Evolutionary conservation across 345 rosid species (phyloP).

Genomic region (Barbarea vulgaris): DNA sequence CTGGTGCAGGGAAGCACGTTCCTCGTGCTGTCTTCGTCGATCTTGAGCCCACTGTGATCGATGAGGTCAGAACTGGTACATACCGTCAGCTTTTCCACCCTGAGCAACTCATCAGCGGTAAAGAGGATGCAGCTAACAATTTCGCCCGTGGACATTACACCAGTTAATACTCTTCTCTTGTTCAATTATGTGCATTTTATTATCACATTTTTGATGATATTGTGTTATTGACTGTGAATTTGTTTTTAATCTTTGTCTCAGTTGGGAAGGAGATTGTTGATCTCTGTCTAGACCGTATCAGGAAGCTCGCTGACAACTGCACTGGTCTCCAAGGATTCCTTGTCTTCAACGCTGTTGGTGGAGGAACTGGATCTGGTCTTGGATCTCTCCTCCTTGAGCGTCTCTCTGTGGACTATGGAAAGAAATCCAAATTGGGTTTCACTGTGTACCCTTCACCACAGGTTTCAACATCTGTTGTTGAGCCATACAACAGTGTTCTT

Average conservation of each 20-base stretch:
- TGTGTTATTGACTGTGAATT: slow-evolving; percentile 13
- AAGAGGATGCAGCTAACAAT: slow-evolving; percentile 93
- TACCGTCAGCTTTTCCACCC: slow-evolving; percentile 91
- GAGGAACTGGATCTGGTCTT: slow-evolving; percentile 87
- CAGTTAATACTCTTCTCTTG: slow-evolving; percentile 40
- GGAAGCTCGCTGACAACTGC: slow-evolving; percentile 84
- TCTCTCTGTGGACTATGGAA: slow-evolving; percentile 85
- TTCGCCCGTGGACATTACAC: slow-evolving; percentile 95
- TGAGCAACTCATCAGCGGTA: slow-evolving; percentile 90
- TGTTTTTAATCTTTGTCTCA: slow-evolving; percentile 19
- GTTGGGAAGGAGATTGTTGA: slow-evolving; percentile 91
- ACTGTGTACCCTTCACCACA: slow-evolving; percentile 81
- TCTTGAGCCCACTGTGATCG: slow-evolving; percentile 86
- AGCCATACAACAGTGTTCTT: slow-evolving; percentile 55
- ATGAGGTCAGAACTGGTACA: slow-evolving; percentile 74
- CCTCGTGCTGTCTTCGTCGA: slow-evolving; percentile 86
- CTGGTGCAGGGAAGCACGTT: slow-evolving; percentile 87
- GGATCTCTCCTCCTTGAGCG: slow-evolving; percentile 82
- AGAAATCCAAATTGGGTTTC: slow-evolving; percentile 87
- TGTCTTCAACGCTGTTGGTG: slow-evolving; percentile 76
- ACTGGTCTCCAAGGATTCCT: slow-evolving; percentile 89
- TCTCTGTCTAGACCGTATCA: slow-evolving; percentile 75
- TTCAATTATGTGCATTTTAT: not conserved
- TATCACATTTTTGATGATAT: not conserved
- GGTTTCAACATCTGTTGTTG: slow-evolving; percentile 57